A percentile compares a stretch with the other conserved stretches of the same genome.
Conservation (phyloP, 371 early-diverging fungal genomes). For the Lichtheimia ramosa region DNA sequence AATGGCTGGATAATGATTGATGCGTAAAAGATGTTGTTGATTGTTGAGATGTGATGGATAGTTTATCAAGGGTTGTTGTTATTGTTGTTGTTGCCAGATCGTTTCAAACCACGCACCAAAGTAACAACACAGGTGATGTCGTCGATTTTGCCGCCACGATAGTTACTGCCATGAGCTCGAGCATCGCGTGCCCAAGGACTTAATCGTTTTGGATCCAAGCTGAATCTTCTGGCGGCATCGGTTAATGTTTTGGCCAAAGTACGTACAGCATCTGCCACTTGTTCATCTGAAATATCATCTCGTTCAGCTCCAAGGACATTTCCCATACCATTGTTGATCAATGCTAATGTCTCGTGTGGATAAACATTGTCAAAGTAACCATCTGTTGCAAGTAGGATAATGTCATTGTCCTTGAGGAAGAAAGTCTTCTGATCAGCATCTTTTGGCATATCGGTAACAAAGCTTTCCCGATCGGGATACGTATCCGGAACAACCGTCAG, state of each 20-base stretch:
- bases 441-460: constrained; percentile 64
- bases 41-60: no score
- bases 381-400: constrained; percentile 70
- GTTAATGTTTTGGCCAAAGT: constrained; percentile 55
- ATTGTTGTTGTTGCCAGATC: constrained; percentile 2
- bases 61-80: background rate
- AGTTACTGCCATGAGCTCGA: constrained; percentile 46
- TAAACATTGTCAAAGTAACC: constrained; percentile 75
- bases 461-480: constrained; percentile 53
- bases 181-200: constrained; percentile 54
- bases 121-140: constrained; percentile 55
- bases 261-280: constrained; percentile 52
- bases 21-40: background rate
- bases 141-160: constrained; percentile 50
- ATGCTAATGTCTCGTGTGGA: constrained; percentile 56
- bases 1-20: background rate
- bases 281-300: constrained; percentile 19
- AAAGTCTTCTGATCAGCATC: constrained; percentile 62
- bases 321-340: constrained; percentile 49
- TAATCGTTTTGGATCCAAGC: constrained; percentile 54
- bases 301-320: constrained; percentile 17
- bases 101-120: constrained; percentile 29
- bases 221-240: constrained; percentile 55
- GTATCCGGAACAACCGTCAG: constrained; percentile 63
- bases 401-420: constrained; percentile 66